Base-by-base conservation (phyloP, 2,329 filamentous ascomycete species). In the Beauveria caledonica region DNA sequence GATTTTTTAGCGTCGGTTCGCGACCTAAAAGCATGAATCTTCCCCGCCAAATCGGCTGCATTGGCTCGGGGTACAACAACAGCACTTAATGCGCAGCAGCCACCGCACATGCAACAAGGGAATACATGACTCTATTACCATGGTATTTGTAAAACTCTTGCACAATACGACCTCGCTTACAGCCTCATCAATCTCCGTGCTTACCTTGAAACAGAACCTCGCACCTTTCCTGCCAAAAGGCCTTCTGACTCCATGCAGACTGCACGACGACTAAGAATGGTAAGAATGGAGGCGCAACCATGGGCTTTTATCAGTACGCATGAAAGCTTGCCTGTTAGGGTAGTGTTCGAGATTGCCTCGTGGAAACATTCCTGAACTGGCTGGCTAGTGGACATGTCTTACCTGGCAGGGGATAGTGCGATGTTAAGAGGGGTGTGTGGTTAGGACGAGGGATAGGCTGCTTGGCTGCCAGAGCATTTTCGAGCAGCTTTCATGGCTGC, bases 281-380 rank as follows among this genome's bases (percentile, higher is more conserved):
- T 15, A 36, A 36, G 33, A 36, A 36, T 36, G 36, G 33, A n/a
- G 39, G n/a, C 9, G 23, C 33, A 13, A 45, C 25, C 25, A 19
- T 19, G 36, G 56, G 51, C 39, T 36, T 50, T 45, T 52, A n/a
- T n/a, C n/a, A n/a, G n/a, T n/a, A 52, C 48, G 48, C 39, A 39
- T 51, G 52, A 19, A 36, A 51, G 39, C 23, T 52, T 59, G 55
- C 56, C 56, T 59, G n/a, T 59, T 59, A 51, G 45, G 56, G 56
- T 39, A 59, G 36, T 36, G 15, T 59, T 59, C 56, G 46, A 59
- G 56, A 59, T 51, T 51, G 48, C 46, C 36, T 59, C 21, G 48
- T 52, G 46, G 56, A 52, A 59, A 36, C 48, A 58, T 51, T 29
- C 36, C 55, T 58, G 55, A 58, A 50, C 55, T 45, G 55, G 55